phyloP scores from a whole-genome alignment of 2,329 filamentous ascomycete genomes.

The Ophiocordyceps sinensis region DNA sequence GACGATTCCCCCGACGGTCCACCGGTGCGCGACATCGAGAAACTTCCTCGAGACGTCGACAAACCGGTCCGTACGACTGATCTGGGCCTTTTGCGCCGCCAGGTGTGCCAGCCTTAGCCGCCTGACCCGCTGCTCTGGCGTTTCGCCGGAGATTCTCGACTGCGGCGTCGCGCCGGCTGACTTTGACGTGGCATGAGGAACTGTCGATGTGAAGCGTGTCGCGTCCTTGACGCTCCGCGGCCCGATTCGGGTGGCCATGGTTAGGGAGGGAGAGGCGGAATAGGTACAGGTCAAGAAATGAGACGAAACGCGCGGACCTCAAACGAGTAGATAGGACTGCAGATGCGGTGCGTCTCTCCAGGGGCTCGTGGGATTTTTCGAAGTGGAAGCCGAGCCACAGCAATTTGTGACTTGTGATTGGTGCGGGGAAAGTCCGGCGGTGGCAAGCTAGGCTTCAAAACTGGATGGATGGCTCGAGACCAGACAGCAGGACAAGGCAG shows the following conservation, averaged over 20 bases:
- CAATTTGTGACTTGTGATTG: conserved; percentile 19
- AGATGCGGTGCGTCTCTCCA: not conserved
- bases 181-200: conserved; percentile 53
- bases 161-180: conserved; percentile 20
- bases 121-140: conserved; percentile 54
- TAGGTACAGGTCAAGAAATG: not conserved
- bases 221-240: conserved; percentile 64
- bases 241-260: conserved; percentile 28
- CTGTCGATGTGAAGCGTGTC: conserved; percentile 49
- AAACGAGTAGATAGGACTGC: not conserved
- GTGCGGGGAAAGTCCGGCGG: conserved; percentile 22
- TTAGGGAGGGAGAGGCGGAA: conserved; percentile 2
- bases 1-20: conserved; percentile 39
- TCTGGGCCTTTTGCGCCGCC: conserved; percentile 45
- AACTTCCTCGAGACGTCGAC: conserved; percentile 32
- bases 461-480: not conserved
- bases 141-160: conserved; percentile 33
- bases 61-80: conserved; percentile 36
- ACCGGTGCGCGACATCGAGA: conserved; percentile 41
- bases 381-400: conserved; percentile 2
- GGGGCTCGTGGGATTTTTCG: conserved; percentile 20
- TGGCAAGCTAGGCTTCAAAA: not conserved
- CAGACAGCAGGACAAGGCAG: no score
- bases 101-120: conserved; percentile 53
- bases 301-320: not conserved